Evolutionary conservation across 1,284 basidiomycete species (phyloP).

Genomic region (Hymenochaete sp.): DNA sequence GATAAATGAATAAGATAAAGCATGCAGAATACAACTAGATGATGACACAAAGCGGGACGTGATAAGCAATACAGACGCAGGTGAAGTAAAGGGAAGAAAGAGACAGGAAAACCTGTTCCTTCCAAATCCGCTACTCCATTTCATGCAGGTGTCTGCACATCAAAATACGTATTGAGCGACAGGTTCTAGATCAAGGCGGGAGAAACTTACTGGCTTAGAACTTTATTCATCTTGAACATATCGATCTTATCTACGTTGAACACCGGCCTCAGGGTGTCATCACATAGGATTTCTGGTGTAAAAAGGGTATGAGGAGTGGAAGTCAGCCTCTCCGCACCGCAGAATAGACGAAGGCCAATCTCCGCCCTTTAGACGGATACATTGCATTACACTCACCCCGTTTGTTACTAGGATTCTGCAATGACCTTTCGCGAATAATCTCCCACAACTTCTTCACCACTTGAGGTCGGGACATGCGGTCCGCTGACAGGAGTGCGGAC

Average conservation of each 20-base stretch:
- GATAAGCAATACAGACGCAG: not conserved
- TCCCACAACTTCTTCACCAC: constrained; percentile 83
- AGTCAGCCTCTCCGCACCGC: too few species aligned
- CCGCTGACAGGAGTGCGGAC: constrained; percentile 46
- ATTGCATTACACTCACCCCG: too few species aligned
- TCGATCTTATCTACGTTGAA: constrained; percentile 73
- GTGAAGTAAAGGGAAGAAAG: not conserved
- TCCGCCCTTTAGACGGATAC: too few species aligned
- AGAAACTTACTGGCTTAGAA: constrained; percentile 58
- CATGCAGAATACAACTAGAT: too few species aligned
- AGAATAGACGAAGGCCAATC: too few species aligned
- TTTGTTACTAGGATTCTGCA: constrained; percentile 76
- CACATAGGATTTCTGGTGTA: constrained; percentile 84
- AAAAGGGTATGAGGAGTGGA: too few species aligned
- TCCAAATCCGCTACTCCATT: constrained; percentile 21
- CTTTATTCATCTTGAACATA: constrained; percentile 86
- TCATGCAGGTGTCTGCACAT: constrained; percentile 26
- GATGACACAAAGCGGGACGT: not conserved
- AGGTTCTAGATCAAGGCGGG: not conserved
- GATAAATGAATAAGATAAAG: too few species aligned
- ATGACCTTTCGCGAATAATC: constrained; percentile 68
- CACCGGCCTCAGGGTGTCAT: constrained; percentile 55
- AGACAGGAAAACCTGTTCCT: not conserved
- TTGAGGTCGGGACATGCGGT: constrained; percentile 74
- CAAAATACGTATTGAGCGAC: constrained; percentile 2